phyloP scores from a whole-genome alignment of 202 grass and related monocot genomes.

The Digitaria exilis region DNA sequence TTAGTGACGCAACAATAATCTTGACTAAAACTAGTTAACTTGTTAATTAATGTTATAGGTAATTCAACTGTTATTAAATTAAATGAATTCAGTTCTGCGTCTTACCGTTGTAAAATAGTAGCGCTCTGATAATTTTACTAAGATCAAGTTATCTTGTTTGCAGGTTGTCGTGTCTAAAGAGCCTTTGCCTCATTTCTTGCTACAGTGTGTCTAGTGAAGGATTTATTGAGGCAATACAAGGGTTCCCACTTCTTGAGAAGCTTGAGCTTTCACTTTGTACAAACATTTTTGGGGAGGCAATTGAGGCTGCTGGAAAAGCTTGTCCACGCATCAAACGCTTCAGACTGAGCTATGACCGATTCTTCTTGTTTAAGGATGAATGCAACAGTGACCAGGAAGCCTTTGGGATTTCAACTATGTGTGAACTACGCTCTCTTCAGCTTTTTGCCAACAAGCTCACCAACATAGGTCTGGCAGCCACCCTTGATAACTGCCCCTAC shows the following conservation, averaged over 20 bases:
- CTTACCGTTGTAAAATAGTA: background rate
- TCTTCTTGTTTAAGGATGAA: background rate
- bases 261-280: background rate
- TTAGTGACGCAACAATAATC: background rate
- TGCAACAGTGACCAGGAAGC: background rate
- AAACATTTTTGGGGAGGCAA: background rate
- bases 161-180: slow-evolving; percentile 5
- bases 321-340: background rate
- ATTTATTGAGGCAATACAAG: background rate
- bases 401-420: background rate
- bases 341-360: background rate
- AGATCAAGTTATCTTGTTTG: background rate
- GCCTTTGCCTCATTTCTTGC: background rate
- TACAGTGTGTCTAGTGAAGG: background rate
- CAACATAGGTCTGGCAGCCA: slow-evolving; percentile 35
- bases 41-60: background rate
- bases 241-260: slow-evolving; percentile 5
- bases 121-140: background rate
- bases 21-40: background rate
- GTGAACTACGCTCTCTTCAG: slow-evolving; percentile 7
- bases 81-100: background rate
- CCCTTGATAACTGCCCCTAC: slow-evolving; percentile 33
- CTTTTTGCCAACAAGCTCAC: slow-evolving; percentile 11
- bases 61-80: background rate
- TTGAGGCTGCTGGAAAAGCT: background rate